These are phyloP conservation scores for Dictyostelium intermedium DNA, from an alignment of 78 protist species.

Conservation along the genomic window DNA sequence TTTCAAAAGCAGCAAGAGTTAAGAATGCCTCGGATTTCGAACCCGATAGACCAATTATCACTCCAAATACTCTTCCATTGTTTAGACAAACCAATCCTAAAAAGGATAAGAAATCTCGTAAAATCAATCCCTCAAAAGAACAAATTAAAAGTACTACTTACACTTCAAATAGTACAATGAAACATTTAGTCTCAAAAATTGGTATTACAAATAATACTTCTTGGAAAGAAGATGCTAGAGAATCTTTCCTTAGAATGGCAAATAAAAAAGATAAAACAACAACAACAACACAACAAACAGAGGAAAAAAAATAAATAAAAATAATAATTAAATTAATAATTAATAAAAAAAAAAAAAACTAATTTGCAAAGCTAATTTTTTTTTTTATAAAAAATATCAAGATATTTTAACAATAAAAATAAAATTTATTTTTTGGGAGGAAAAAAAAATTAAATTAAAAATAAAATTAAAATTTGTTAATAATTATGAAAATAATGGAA, in stretches of 20 bases:
- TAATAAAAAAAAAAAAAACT: not conserved
- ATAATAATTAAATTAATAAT: not conserved
- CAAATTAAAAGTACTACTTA: not conserved
- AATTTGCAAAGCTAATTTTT: too few species aligned
- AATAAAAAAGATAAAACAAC: not conserved
- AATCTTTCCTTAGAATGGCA: conserved; percentile 32
- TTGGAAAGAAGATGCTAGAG: conserved; percentile 69
- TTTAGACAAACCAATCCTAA: conserved; percentile 16
- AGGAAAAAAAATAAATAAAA: not conserved
- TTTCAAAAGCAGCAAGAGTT: conserved; percentile 57
- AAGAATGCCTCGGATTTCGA: conserved; percentile 44
- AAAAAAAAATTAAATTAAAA: too few species aligned
- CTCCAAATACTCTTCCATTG: conserved; percentile 83
- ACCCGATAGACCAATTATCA: conserved; percentile 64
- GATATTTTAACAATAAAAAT: too few species aligned
- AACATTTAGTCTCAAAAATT: conserved; percentile 29
- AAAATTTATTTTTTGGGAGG: too few species aligned
- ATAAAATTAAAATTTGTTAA: too few species aligned
- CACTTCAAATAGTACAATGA: conserved; percentile 45
- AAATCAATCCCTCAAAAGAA: not conserved
- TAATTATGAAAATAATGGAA: too few species aligned
- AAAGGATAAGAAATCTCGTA: not conserved
- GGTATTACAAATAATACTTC: conserved; percentile 3
- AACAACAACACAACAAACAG: not conserved
- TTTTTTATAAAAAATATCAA: too few species aligned